Base-by-base conservation (phyloP, 208 protist genomes). In the Trypanosomatidae sp. region DNA sequence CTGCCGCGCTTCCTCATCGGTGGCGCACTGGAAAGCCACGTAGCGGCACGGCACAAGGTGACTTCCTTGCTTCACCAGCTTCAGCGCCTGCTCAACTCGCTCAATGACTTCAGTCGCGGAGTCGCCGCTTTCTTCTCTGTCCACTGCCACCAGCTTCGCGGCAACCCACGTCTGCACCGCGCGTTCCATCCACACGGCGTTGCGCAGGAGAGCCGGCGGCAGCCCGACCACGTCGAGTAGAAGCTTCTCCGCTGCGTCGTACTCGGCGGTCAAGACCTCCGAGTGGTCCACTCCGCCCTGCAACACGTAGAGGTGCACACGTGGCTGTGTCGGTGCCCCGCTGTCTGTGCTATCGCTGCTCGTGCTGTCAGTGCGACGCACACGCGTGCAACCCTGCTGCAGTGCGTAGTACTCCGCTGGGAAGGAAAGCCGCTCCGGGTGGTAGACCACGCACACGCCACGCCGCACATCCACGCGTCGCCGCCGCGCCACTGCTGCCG, bases 401-500 rank as follows among this genome's bases (percentile, higher is more conserved):
- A 80, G 70, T 4, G 76, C 62, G 66, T 72, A 75, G 53, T 80
- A 80, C 49, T 80, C 64, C 39, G 70, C 69, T 7, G 76, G 76
- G 30, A 72, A 80, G 1, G 76, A 67, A 0, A 41, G 22, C 1
- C 65, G 76, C 15, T 76, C 25, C 2, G 69, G 64, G 58, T 80
- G 76, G 59, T 76, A 75, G 64, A 80, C 53, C 4, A 80, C 66
- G n/a, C 69, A 80, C 25, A 76, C 76, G 36, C 76, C 76, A 7
- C 6, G 52, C 0, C 76, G 76, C 9, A 80, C 52, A 25, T 69
- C 28, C 39, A 25, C 19, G n/a, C n/a, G n/a, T n/a, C n/a, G n/a
- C n/a, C n/a, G n/a, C n/a, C n/a, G n/a, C n/a, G n/a, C n/a, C n/a
- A n/a, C n/a, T n/a, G n/a, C n/a, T n/a, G n/a, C n/a, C n/a, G n/a